Base-by-base conservation (phyloP, 495 filamentous ascomycete species). In the Neurospora sp. region DNA sequence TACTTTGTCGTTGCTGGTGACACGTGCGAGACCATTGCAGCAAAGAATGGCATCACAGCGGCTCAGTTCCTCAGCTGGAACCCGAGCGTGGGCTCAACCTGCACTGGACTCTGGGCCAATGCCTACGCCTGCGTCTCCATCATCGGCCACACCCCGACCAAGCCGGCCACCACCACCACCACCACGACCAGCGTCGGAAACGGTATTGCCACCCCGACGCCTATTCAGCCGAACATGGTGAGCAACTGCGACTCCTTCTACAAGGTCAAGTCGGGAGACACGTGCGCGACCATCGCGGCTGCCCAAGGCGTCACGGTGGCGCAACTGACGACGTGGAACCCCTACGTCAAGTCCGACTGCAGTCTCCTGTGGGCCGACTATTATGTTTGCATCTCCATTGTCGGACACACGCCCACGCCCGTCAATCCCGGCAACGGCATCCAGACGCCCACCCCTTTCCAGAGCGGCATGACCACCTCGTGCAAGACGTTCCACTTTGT, bases 401-500 rank as follows among this genome's bases (percentile, higher is more conserved):
- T 78, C 39, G 77, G 77, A n/a, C 69, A 75, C 66, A 78, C 77
- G 27, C 74, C 72, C 11, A 70, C 76, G 5, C 39, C 35, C 14
- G 70, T 48, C 44, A 39, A 71, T n/a, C 69, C 74, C 18, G 62
- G 62, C 66, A 75, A 75, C 62, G 74, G 70, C 37, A 69, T 75
- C 39, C 37, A 75, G 14, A 78, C 80, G 20, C 80, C 79, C 4
- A 70, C 73, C 4, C 81, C 81, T 18, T 74, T 70, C 40, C 77
- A 79, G 71, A 40, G 48, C 6, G 77, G 79, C 23, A 78, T 80
- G 48, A 75, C 75, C 20, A 70, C 20, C 31, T 78, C 77, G 74
- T 88, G 86, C 79, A 78, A 82, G 70, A 75, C 79, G 59, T 87
- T 84, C 77, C 79, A 84, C 75, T 76, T 81, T 27, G 82, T 86